Conservation (phyloP, 108 stramenopile species). For the Cyclotella choctawhatcheeana region DNA sequence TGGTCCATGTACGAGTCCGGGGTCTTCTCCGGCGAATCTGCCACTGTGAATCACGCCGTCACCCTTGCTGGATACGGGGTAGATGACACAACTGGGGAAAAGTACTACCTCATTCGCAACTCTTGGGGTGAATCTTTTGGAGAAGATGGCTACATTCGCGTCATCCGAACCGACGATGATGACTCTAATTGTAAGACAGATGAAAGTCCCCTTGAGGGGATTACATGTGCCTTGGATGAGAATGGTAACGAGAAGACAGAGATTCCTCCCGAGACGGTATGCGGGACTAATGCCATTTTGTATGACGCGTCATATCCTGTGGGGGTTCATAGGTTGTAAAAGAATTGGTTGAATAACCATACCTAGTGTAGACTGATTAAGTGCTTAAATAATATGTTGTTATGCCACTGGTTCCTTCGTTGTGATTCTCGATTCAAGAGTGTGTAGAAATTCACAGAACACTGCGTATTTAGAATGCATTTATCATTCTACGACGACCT, state of each 20-base stretch:
- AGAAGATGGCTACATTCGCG: slow-evolving; percentile 82
- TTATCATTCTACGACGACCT: no score
- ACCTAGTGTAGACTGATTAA: no score
- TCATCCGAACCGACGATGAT: slow-evolving; percentile 68
- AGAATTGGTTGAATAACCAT: no score
- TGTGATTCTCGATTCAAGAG: no score
- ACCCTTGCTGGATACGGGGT: slow-evolving; percentile 87
- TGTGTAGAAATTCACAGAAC: no score
- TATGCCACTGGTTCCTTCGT: no score
- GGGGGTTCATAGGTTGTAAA: slow-evolving; percentile 45
- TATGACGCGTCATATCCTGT: slow-evolving; percentile 73
- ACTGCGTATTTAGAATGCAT: no score
- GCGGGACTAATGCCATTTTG: slow-evolving; percentile 79
- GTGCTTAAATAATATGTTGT: no score
- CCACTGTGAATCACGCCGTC: slow-evolving; percentile 84
- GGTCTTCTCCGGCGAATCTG: slow-evolving; percentile 35
- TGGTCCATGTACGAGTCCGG: slow-evolving; percentile 56
- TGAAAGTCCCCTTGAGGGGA: slow-evolving; percentile 70
- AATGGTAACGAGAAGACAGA: slow-evolving; percentile 48
- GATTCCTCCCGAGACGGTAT: slow-evolving; percentile 63
- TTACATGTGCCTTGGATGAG: slow-evolving; percentile 78
- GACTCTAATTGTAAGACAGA: slow-evolving; percentile 68
- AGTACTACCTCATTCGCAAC: slow-evolving; percentile 88
- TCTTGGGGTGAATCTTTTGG: slow-evolving; percentile 87
- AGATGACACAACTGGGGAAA: slow-evolving; percentile 66